These are phyloP conservation scores for Phytophthora hibernalis DNA, from an alignment of 352 stramenopile genomes.

Conservation along the genomic window DNA sequence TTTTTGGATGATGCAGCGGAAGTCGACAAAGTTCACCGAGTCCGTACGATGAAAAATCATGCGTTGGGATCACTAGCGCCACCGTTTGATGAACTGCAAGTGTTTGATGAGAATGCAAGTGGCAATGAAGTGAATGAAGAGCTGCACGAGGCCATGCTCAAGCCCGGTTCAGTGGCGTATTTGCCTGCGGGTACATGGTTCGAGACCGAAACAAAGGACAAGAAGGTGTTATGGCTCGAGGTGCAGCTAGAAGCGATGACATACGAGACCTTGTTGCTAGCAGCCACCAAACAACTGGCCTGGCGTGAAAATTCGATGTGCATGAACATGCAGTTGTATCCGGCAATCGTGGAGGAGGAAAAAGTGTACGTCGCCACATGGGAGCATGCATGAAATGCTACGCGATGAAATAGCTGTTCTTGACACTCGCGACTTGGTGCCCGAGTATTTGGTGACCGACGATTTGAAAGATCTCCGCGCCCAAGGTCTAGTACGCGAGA, in stretches of 20 bases:
- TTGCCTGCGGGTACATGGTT: slow-evolving; percentile 65
- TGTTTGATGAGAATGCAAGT: slow-evolving; percentile 35
- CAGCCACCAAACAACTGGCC: slow-evolving; percentile 43
- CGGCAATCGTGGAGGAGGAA: slow-evolving; percentile 9
- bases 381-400: slow-evolving; percentile 35
- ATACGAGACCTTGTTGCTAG: slow-evolving; percentile 32
- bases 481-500: slow-evolving; percentile 7
- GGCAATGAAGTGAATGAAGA: neutral
- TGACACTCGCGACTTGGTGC: slow-evolving; percentile 38
- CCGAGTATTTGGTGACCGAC: slow-evolving; percentile 38
- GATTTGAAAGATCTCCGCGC: slow-evolving; percentile 27
- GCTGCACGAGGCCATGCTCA: slow-evolving; percentile 21
- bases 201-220: slow-evolving; percentile 26
- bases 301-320: slow-evolving; percentile 38
- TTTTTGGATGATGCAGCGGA: slow-evolving; percentile 17
- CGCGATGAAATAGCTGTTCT: slow-evolving; percentile 21
- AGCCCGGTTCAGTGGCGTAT: slow-evolving; percentile 58
- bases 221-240: slow-evolving; percentile 49
- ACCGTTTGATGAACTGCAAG: slow-evolving; percentile 22
- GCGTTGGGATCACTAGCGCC: slow-evolving; percentile 4
- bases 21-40: slow-evolving; percentile 27
- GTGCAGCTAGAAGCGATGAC: slow-evolving; percentile 41
- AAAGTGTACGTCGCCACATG: slow-evolving; percentile 17
- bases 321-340: slow-evolving; percentile 20
- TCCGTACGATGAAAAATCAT: slow-evolving; percentile 8